These are phyloP conservation scores for Hyparrhenia diplandra DNA, from an alignment of 176 grass and related monocot species.

Conservation along the genomic window DNA sequence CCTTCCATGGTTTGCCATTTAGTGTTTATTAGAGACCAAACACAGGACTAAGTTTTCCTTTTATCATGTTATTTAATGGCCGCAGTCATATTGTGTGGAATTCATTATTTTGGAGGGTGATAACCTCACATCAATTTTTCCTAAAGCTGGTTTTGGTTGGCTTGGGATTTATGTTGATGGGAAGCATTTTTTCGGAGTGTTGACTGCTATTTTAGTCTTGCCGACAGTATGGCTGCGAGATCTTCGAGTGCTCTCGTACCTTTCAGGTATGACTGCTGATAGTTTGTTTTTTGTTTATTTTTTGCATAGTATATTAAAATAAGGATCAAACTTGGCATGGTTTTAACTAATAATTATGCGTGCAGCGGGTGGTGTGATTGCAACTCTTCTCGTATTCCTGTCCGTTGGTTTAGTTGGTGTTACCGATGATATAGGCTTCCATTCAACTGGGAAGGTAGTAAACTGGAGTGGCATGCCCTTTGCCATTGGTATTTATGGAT, in stretches of 20 bases:
- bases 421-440: conserved; percentile 56
- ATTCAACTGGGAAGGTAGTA: conserved; percentile 59
- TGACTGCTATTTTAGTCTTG: conserved; percentile 74
- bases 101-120: conserved; percentile 97
- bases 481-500: conserved; percentile 88
- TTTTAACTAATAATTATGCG: conserved; percentile 10
- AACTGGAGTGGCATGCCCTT: conserved; percentile 78
- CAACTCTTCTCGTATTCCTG: conserved; percentile 68
- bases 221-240: conserved; percentile 85
- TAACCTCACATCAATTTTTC: conserved; percentile 81
- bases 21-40: conserved; percentile 1
- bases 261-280: conserved; percentile 56
- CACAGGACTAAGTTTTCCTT: neutral
- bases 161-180: conserved; percentile 64
- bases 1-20: neutral
- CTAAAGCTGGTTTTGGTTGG: conserved; percentile 46
- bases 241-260: conserved; percentile 83
- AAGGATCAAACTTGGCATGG: neutral
- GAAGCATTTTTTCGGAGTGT: conserved; percentile 73
- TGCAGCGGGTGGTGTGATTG: conserved; percentile 69
- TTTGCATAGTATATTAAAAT: neutral
- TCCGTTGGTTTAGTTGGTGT: conserved; percentile 61
- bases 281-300: neutral
- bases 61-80: conserved; percentile 15
- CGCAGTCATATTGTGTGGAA: conserved; percentile 93